Percentiles rank a stretch among this genome's conserved stretches.
Evolutionary conservation across 192 early-diverging fungal genomes (phyloP).

Genomic region (Coemansia sp.): DNA sequence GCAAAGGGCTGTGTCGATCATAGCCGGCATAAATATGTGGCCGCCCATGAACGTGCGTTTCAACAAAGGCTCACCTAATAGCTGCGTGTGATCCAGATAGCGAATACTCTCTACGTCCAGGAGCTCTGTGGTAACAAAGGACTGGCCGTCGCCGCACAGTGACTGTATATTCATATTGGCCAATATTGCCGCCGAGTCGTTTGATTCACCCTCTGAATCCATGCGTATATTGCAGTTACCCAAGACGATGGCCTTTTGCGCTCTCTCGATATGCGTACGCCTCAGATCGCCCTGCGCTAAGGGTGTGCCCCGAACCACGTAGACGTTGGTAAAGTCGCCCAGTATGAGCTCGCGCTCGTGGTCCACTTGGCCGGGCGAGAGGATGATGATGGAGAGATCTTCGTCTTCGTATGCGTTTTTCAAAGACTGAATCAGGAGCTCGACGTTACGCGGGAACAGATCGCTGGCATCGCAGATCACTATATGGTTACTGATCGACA

Average conservation of each 20-base stretch:
- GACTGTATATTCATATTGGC: slow-evolving; percentile 52
- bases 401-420: slow-evolving; percentile 41
- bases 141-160: slow-evolving; percentile 24
- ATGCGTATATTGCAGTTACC: slow-evolving; percentile 17
- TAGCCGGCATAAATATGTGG: slow-evolving; percentile 46
- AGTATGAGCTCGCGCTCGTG: slow-evolving; percentile 12
- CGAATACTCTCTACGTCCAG: slow-evolving; percentile 41
- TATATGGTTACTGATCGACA: slow-evolving; percentile 25
- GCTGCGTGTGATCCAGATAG: slow-evolving; percentile 47
- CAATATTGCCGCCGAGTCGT: slow-evolving; percentile 45
- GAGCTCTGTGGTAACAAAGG: slow-evolving; percentile 47
- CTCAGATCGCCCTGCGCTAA: slow-evolving; percentile 35
- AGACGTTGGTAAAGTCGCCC: slow-evolving; percentile 28
- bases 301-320: slow-evolving; percentile 47
- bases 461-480: slow-evolving; percentile 45
- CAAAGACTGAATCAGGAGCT: slow-evolving; percentile 43
- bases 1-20: slow-evolving; percentile 48
- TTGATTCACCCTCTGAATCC: background rate
- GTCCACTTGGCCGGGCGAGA: slow-evolving; percentile 21
- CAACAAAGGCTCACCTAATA: slow-evolving; percentile 44
- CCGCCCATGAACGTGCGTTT: slow-evolving; percentile 54
- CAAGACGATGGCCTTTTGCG: slow-evolving; percentile 45
- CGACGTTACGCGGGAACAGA: slow-evolving; percentile 49
- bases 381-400: slow-evolving; percentile 36
- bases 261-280: slow-evolving; percentile 35